phyloP scores from a whole-genome alignment of 768 basidiomycete species.

The Termitomyces sp. region DNA sequence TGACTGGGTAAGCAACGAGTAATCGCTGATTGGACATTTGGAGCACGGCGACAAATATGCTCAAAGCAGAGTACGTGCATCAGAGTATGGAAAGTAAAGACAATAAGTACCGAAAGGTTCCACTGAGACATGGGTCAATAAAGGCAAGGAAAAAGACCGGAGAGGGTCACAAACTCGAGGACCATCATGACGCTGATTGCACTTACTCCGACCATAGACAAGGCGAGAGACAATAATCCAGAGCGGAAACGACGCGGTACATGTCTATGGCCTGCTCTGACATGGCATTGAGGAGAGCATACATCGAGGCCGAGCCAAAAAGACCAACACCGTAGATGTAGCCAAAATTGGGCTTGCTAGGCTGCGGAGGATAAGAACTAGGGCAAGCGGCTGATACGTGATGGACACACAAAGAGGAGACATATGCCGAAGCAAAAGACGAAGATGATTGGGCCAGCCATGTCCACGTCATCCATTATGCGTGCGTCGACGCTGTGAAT shows the following conservation, averaged over 20 bases:
- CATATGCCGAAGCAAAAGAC: slow-evolving; percentile 92
- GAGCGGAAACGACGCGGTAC: slow-evolving; percentile 88
- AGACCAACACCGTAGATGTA: slow-evolving; percentile 98
- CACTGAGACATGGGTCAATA: slow-evolving; percentile 38
- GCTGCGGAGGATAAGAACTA: slow-evolving; percentile 42
- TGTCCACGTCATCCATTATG: slow-evolving; percentile 99
- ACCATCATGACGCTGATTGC: slow-evolving; percentile 82
- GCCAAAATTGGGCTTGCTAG: slow-evolving; percentile 96
- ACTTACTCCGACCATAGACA: slow-evolving; percentile 94
- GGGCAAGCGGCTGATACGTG: not conserved
- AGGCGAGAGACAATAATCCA: slow-evolving; percentile 95
- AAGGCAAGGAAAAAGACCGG: not conserved
- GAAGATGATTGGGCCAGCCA: slow-evolving; percentile 94
- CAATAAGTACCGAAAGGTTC: slow-evolving; percentile 78
- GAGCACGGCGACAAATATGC: slow-evolving; percentile 92
- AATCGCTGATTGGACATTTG: slow-evolving; percentile 94
- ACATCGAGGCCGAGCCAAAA: slow-evolving; percentile 89
- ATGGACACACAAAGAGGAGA: slow-evolving; percentile 79
- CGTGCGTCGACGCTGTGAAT: slow-evolving; percentile 75
- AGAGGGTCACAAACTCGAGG: slow-evolving; percentile 69
- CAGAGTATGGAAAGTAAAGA: slow-evolving; percentile 82
- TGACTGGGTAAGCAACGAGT: slow-evolving; percentile 95
- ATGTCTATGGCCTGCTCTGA: slow-evolving; percentile 92
- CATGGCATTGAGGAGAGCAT: slow-evolving; percentile 96
- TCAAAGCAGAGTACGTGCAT: slow-evolving; percentile 96